Conservation (phyloP, 2,329 filamentous ascomycete species). For the Sporothrix curviconia region DNA sequence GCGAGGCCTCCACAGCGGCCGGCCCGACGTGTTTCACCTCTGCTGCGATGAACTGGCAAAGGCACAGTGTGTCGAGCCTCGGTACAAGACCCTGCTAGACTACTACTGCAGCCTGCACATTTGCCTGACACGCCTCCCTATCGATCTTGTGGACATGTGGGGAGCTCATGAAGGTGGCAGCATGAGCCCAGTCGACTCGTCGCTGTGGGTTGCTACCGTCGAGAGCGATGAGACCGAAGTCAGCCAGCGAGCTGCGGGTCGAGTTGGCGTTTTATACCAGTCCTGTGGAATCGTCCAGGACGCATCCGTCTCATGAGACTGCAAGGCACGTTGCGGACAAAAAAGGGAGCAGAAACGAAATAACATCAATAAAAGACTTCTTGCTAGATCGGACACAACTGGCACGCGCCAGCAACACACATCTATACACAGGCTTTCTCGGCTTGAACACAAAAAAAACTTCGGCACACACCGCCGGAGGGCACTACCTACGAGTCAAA, state of each 20-base stretch:
- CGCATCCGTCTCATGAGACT: background rate
- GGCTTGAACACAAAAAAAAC: too few species aligned
- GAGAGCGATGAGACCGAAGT: conserved; percentile 16
- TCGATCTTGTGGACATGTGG: conserved; percentile 8
- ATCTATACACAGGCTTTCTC: conserved; percentile 1
- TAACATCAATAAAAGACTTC: background rate
- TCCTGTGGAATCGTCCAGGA: conserved; percentile 11
- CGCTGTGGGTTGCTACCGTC: conserved; percentile 13
- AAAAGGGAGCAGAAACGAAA: background rate
- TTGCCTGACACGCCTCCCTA: conserved; percentile 8
- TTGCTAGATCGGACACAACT: background rate
- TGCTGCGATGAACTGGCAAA: conserved; percentile 13
- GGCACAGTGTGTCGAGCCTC: conserved; percentile 10
- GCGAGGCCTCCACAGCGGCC: background rate
- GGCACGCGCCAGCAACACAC: background rate
- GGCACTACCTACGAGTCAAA: too few species aligned
- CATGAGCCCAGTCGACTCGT: background rate
- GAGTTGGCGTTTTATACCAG: conserved; percentile 8
- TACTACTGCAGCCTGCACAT: conserved; percentile 18
- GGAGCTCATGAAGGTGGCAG: background rate
- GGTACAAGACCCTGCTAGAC: conserved; percentile 16
- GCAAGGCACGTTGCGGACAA: too few species aligned
- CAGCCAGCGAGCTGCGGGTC: background rate
- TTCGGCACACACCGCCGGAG: too few species aligned
- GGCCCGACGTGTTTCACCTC: background rate